These are phyloP conservation scores for Alternaria rosae DNA, from an alignment of 2,329 filamentous ascomycete species.

Conservation along the genomic window DNA sequence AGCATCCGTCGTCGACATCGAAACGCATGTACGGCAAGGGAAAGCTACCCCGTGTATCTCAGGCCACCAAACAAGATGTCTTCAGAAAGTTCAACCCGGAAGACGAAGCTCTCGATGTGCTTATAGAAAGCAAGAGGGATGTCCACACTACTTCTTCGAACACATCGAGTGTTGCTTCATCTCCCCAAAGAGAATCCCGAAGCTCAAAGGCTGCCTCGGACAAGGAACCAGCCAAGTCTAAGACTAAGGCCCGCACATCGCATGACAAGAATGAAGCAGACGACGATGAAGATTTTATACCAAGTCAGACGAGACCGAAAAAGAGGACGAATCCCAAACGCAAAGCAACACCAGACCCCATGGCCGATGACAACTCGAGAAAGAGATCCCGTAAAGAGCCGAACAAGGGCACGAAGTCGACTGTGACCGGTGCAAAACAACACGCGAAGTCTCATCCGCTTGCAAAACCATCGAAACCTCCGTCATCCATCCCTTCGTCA, in stretches of 20 bases:
- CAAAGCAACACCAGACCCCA: conserved; percentile 5
- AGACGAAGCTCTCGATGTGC: conserved; percentile 10
- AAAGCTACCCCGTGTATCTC: conserved; percentile 26
- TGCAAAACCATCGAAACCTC: not conserved
- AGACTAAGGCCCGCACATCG: not conserved
- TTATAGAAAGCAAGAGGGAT: not conserved
- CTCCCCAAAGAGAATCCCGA: conserved; percentile 4
- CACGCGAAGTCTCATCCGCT: not conserved
- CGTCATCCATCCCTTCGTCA: conserved; percentile 2
- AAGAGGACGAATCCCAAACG: conserved; percentile 15
- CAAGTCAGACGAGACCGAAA: conserved; percentile 3
- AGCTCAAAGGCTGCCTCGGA: not conserved
- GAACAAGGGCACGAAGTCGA: not conserved
- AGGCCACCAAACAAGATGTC: conserved; percentile 19
- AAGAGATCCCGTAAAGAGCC: conserved; percentile 2
- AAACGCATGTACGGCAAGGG: conserved; percentile 15
- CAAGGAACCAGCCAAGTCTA: not conserved
- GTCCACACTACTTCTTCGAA: not conserved
- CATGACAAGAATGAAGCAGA: conserved; percentile 10
- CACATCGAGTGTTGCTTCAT: not conserved
- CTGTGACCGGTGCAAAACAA: not conserved
- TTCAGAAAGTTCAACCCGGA: conserved; percentile 9
- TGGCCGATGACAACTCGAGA: not conserved
- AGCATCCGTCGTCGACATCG: not conserved
- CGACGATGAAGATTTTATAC: conserved; percentile 22